Percentiles rank a stretch among this genome's conserved stretches.
Conservation (phyloP, 495 filamentous ascomycete species). For the Lichenothelia convexa region DNA sequence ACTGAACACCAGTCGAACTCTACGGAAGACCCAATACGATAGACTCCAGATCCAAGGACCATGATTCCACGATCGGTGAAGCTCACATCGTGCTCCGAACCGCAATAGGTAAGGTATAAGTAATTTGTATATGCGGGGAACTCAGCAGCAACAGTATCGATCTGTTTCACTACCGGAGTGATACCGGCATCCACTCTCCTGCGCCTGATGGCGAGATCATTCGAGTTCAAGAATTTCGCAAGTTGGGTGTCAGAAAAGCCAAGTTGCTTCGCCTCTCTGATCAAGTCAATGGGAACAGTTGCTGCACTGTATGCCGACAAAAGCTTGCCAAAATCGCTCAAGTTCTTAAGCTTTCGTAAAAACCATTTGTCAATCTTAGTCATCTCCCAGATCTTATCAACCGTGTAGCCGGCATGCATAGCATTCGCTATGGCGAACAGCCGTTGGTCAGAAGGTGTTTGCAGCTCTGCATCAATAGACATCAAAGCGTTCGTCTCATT, state of each 20-base stretch:
- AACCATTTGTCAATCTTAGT: conserved; percentile 99
- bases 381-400: conserved; percentile 94
- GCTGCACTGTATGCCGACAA: conserved; percentile 55
- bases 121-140: conserved; percentile 95
- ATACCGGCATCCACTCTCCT: conserved; percentile 71
- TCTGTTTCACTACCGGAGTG: conserved; percentile 83
- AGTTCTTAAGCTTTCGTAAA: conserved; percentile 67
- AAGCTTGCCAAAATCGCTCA: conserved; percentile 70
- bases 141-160: conserved; percentile 94
- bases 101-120: conserved; percentile 92
- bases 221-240: conserved; percentile 83
- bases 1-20: conserved; percentile 99
- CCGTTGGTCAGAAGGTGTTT: conserved; percentile 93
- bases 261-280: conserved; percentile 74
- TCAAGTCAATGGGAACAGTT: conserved; percentile 41
- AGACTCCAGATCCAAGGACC: conserved; percentile 94
- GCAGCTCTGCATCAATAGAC: conserved; percentile 87
- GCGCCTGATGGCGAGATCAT: conserved; percentile 71
- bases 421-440: conserved; percentile 96
- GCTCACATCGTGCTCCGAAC: conserved; percentile 60
- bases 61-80: conserved; percentile 85
- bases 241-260: conserved; percentile 90
- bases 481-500: conserved; percentile 82
- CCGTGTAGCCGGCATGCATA: conserved; percentile 82
- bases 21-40: conserved; percentile 91